A percentile compares a stretch with the other conserved stretches of the same genome.
phyloP scores from a whole-genome alignment of 805 yeast genomes.

The Jamesozyma gamospora region DNA sequence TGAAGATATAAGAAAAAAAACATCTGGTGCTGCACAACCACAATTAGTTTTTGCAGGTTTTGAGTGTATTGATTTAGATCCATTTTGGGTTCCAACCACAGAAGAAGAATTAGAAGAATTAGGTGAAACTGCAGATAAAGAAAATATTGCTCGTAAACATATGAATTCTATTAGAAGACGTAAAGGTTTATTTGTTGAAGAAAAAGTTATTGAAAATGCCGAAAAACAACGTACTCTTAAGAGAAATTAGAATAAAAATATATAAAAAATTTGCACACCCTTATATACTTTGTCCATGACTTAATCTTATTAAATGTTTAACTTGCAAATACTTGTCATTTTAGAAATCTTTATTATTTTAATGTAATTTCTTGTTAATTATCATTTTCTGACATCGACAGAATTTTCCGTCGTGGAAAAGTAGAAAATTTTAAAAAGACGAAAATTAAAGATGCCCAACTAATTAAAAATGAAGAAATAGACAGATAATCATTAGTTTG shows the following conservation, averaged over 20 bases:
- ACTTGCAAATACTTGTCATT: no score
- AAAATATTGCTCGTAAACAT: constrained; percentile 79
- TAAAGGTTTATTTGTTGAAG: constrained; percentile 84
- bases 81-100: constrained; percentile 98
- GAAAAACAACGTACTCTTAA: constrained; percentile 89
- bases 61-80: constrained; percentile 81
- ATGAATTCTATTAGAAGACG: constrained; percentile 74
- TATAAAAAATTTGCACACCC: no score
- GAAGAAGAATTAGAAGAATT: constrained; percentile 90
- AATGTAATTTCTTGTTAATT: background rate
- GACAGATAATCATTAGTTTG: no score
- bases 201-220: constrained; percentile 82
- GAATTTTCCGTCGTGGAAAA: background rate
- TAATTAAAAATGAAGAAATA: background rate
- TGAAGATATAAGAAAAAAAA: constrained; percentile 84
- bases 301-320: no score
- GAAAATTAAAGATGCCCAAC: background rate
- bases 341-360: no score
- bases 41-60: constrained; percentile 87
- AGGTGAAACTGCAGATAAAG: constrained; percentile 88
- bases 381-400: background rate
- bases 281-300: no score
- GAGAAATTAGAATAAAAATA: constrained; percentile 54
- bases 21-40: constrained; percentile 96
- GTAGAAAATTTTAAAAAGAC: background rate